Conservation (phyloP, 2,329 filamentous ascomycete species). For the Verticillium isaacii region DNA sequence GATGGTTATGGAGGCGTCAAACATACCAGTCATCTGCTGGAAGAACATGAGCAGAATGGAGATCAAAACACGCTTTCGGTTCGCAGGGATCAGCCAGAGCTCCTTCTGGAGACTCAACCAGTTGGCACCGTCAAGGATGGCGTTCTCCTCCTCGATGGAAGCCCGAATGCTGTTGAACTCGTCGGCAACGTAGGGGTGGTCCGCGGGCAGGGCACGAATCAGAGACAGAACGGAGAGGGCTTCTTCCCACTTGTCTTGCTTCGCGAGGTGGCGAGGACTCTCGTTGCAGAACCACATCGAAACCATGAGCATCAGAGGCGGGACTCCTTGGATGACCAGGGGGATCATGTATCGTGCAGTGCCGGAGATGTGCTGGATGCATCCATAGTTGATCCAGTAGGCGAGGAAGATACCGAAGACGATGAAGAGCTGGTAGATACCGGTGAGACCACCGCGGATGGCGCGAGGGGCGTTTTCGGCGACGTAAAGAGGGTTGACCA, state of each 20-base stretch:
- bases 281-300: slow-evolving; percentile 3
- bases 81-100: slow-evolving; percentile 8
- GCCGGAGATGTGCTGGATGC: not conserved
- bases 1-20: not conserved
- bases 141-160: slow-evolving; percentile 15
- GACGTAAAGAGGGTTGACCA: slow-evolving; percentile 38
- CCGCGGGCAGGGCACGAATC: slow-evolving; percentile 10
- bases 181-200: slow-evolving; percentile 17
- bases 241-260: slow-evolving; percentile 4
- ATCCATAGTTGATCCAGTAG: slow-evolving; percentile 3
- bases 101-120: slow-evolving; percentile 10
- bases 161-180: slow-evolving; percentile 14
- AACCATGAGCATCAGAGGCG: slow-evolving; percentile 1
- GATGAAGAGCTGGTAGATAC: slow-evolving; percentile 37
- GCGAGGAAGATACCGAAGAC: slow-evolving; percentile 2
- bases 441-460: slow-evolving; percentile 43
- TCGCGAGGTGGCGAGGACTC: slow-evolving; percentile 1
- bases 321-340: not conserved
- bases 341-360: not conserved
- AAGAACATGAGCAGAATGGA: slow-evolving; percentile 10
- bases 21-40: slow-evolving; percentile 11
- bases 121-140: slow-evolving; percentile 14
- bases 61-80: slow-evolving; percentile 8
- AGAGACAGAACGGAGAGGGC: slow-evolving; percentile 11
- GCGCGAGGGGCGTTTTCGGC: slow-evolving; percentile 38